Percentiles rank a stretch among this genome's conserved stretches.
Conservation (phyloP, 1,284 basidiomycete genomes). For the Tranzscheliella williamsii region DNA sequence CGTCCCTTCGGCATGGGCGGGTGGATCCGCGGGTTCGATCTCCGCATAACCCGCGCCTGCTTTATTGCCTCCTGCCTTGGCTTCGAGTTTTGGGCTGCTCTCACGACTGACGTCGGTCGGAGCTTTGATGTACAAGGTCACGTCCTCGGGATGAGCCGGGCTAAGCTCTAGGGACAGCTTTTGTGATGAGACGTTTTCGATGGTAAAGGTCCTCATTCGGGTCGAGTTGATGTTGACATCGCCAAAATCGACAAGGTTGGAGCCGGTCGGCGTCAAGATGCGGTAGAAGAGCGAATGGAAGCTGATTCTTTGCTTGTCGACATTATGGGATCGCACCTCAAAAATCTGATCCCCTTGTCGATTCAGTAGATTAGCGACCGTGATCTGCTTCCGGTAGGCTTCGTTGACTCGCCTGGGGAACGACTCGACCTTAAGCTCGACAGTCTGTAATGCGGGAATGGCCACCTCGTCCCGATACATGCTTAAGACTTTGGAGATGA, state of each 20-base stretch:
- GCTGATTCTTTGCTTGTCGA: constrained; percentile 65
- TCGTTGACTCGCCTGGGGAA: constrained; percentile 65
- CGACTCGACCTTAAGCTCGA: constrained; percentile 64
- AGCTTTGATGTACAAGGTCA: constrained; percentile 63
- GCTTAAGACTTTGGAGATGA: constrained; percentile 65
- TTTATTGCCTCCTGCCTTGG: constrained; percentile 10
- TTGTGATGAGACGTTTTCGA: constrained; percentile 63
- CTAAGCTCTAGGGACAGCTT: constrained; percentile 63
- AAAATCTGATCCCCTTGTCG: constrained; percentile 63
- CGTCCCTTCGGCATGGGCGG: neutral
- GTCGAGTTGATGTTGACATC: constrained; percentile 65
- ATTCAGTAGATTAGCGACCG: constrained; percentile 61
- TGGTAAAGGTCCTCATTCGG: constrained; percentile 63
- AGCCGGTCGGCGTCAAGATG: constrained; percentile 65
- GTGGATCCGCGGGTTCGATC: neutral
- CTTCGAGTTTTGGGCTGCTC: constrained; percentile 21
- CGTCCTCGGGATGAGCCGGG: constrained; percentile 64
- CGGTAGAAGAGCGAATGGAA: constrained; percentile 66
- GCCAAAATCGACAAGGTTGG: constrained; percentile 65
- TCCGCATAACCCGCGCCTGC: constrained; percentile 10
- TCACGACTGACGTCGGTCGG: constrained; percentile 3
- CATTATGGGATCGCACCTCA: constrained; percentile 64
- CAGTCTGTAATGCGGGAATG: constrained; percentile 63
- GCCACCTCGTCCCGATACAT: constrained; percentile 64
- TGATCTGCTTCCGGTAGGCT: constrained; percentile 65